phyloP scores from a whole-genome alignment of 345 rosid genomes.

The Salix suchowensis region DNA sequence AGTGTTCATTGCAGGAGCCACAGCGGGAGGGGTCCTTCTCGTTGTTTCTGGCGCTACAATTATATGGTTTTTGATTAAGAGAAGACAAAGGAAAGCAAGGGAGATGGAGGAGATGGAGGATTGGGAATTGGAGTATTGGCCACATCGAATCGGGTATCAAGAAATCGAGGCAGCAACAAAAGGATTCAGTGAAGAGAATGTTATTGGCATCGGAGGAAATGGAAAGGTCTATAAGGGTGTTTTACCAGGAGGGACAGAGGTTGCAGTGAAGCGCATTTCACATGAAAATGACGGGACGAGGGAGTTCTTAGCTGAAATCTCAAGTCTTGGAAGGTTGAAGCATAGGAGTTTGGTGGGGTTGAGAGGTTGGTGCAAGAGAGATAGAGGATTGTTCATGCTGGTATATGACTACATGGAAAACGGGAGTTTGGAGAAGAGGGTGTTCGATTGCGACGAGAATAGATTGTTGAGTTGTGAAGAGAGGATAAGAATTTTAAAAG shows the following conservation, averaged over 20 bases:
- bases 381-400: constrained; percentile 61
- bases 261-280: constrained; percentile 69
- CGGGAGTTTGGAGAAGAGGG: constrained; percentile 61
- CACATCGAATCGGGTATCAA: constrained; percentile 52
- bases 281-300: constrained; percentile 68
- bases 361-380: constrained; percentile 83
- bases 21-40: constrained; percentile 34
- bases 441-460: constrained; percentile 40
- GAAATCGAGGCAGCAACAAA: constrained; percentile 59
- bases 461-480: constrained; percentile 41
- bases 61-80: constrained; percentile 34
- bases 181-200: constrained; percentile 58
- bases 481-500: constrained; percentile 49
- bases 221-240: constrained; percentile 79
- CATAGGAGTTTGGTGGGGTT: constrained; percentile 63
- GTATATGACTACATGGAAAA: constrained; percentile 79
- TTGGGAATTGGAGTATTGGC: constrained; percentile 95
- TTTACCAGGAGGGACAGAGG: constrained; percentile 48
- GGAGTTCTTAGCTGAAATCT: constrained; percentile 64
- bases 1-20: constrained; percentile 48
- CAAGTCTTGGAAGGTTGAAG: constrained; percentile 67
- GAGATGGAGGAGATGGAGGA: constrained; percentile 65
- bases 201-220: constrained; percentile 71
- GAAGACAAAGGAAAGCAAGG: constrained; percentile 39
- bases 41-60: constrained; percentile 26